These are phyloP conservation scores for Oryza rufipogon DNA, from an alignment of 176 grass and related monocot genomes.

Conservation along the genomic window DNA sequence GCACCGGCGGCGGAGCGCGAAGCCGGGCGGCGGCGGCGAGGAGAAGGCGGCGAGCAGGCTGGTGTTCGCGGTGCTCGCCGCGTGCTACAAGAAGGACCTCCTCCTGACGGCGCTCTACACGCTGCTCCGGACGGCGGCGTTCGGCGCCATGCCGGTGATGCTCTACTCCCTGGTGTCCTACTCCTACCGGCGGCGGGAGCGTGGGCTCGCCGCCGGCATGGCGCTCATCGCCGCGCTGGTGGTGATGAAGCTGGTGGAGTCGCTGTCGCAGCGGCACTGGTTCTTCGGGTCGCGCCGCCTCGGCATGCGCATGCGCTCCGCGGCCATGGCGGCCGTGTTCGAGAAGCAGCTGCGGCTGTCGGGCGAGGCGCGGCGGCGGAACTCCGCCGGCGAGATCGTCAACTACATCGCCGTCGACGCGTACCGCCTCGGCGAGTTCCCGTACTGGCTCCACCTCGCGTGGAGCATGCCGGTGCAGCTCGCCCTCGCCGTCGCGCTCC, in stretches of 20 bases:
- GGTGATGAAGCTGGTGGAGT: constrained; percentile 68
- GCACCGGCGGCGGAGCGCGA: constrained; percentile 22
- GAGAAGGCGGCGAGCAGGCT: constrained; percentile 38
- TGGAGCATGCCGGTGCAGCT: constrained; percentile 84
- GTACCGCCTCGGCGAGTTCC: constrained; percentile 82
- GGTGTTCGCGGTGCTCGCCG: constrained; percentile 60
- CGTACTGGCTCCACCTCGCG: constrained; percentile 78
- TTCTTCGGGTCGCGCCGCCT: constrained; percentile 79
- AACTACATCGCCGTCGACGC: constrained; percentile 88
- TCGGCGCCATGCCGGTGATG: constrained; percentile 56
- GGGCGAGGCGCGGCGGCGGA: constrained; percentile 49
- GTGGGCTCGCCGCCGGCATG: constrained; percentile 30
- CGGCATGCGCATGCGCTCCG: constrained; percentile 90
- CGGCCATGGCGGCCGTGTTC: constrained; percentile 81
- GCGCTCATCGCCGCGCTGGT: constrained; percentile 51
- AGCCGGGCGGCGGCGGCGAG: too few species aligned
- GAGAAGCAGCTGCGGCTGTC: constrained; percentile 76
- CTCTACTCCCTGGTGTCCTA: constrained; percentile 62
- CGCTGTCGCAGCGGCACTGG: constrained; percentile 83
- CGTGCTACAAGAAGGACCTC: constrained; percentile 63
- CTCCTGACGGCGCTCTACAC: constrained; percentile 69
- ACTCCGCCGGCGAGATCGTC: constrained; percentile 73
- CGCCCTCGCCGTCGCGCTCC: constrained; percentile 56
- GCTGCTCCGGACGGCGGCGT: constrained; percentile 68
- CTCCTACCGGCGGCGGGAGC: constrained; percentile 43